These are phyloP conservation scores for Paramarasmius palmivorus DNA, from an alignment of 1,284 basidiomycete species.

Conservation along the genomic window DNA sequence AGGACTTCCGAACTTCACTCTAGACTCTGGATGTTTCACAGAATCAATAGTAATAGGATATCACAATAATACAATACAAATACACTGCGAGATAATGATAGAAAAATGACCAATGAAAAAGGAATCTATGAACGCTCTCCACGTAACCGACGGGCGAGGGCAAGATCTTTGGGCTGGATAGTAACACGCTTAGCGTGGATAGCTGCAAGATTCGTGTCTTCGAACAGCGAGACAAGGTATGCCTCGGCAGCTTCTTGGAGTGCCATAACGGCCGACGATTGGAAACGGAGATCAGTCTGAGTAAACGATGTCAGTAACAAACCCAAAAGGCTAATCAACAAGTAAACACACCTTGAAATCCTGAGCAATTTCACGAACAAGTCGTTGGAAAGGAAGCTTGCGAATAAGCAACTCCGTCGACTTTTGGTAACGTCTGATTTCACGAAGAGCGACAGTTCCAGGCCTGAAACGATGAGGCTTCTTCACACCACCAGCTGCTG, in stretches of 20 bases:
- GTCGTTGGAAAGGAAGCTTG: conserved; percentile 70
- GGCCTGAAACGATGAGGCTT: conserved; percentile 63
- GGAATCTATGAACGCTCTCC: conserved; percentile 60
- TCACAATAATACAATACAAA: neutral
- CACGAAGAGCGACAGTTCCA: conserved; percentile 75
- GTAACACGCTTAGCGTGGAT: conserved; percentile 31
- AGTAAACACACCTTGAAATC: conserved; percentile 58
- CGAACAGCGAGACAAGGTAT: conserved; percentile 85
- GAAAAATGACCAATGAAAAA: conserved; percentile 11
- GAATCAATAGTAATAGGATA: neutral
- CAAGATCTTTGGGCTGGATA: conserved; percentile 65
- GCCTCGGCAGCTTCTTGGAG: conserved; percentile 85
- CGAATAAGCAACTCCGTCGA: conserved; percentile 73
- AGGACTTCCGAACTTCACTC: too few relatives aligned
- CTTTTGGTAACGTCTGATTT: conserved; percentile 80
- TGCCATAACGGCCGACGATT: conserved; percentile 76
- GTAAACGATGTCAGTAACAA: neutral
- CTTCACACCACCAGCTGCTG: conserved; percentile 82
- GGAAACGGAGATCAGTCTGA: conserved; percentile 78
- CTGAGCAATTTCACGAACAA: conserved; percentile 70
- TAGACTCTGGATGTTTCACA: too few relatives aligned
- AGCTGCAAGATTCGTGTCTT: conserved; percentile 68
- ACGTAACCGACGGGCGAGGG: conserved; percentile 72
- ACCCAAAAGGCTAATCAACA: conserved; percentile 2
- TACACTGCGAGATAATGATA: conserved; percentile 16